Evolutionary conservation across 257 asterid genomes (phyloP), one percentile per base, ranked within the genome.

Genomic region (Avicennia marina): DNA sequence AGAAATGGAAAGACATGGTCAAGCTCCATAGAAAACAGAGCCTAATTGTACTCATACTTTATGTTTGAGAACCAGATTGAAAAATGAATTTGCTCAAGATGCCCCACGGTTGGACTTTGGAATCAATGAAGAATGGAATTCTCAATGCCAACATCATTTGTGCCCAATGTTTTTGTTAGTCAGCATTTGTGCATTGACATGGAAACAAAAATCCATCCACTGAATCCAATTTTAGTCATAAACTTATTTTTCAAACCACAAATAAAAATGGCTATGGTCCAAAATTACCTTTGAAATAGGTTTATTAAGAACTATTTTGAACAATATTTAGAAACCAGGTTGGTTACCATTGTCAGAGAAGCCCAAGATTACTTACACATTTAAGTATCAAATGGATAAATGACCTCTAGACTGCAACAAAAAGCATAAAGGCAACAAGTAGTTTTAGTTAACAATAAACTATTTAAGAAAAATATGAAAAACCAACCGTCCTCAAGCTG

Each of bases 401-500:
- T 26, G 13, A 16, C 33, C 53, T 41, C 54, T 18, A 46, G 16
- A 26, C 62, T 31, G 24, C 10, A 34, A 6, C 9, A 49, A 34
- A 38, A 27, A n/a, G n/a, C n/a, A n/a, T n/a, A n/a, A n/a, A n/a
- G n/a, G n/a, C n/a, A n/a, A n/a, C n/a, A n/a, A n/a, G n/a, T n/a
- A n/a, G n/a, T n/a, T n/a, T n/a, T n/a, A n/a, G n/a, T n/a, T n/a
- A n/a, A 29, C 8, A 29, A 29, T 29, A 29, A 0, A 29, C 4
- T 29, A 29, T 29, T 29, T 29, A 4, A 29, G 8, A 4, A 29
- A 29, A 29, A 29, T 29, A 4, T 4, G 8, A 29, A 11, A 36
- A 8, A 6, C 65, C 41, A 40, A 58, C 52, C 24, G 51, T 34
- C 7, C 53, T 48, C 26, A 46, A 60, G 56, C 36, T 24, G 33